Conservation (phyloP, 1,284 basidiomycete genomes). For the Phlebopus sp. region DNA sequence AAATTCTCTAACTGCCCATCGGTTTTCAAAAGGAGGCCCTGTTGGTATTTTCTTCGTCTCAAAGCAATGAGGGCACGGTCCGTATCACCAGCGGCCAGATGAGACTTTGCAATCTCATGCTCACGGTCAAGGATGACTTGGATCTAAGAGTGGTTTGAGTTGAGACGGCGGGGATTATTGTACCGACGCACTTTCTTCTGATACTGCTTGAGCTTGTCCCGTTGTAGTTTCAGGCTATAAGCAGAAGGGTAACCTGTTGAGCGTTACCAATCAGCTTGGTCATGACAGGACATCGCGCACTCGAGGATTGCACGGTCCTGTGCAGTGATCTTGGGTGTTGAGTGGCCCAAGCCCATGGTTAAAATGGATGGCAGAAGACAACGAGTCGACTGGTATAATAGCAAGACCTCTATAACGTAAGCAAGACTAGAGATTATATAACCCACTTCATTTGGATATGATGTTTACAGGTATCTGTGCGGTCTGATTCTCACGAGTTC, state of each 20-base stretch:
- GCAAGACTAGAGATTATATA: no score
- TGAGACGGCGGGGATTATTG: slow-evolving; percentile 1
- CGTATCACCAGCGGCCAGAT: slow-evolving; percentile 81
- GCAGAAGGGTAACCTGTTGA: slow-evolving; percentile 16
- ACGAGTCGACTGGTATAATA: background rate
- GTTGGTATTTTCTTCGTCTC: slow-evolving; percentile 90
- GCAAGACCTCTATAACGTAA: no score
- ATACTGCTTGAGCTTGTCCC: slow-evolving; percentile 94
- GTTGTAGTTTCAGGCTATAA: slow-evolving; percentile 83
- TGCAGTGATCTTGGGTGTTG: slow-evolving; percentile 84
- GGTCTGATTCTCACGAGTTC: no score
- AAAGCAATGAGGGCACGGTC: slow-evolving; percentile 85
- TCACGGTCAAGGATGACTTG: slow-evolving; percentile 86
- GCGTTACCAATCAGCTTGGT: slow-evolving; percentile 14
- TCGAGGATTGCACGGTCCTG: slow-evolving; percentile 95
- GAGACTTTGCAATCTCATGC: slow-evolving; percentile 83
- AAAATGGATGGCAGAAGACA: slow-evolving; percentile 7
- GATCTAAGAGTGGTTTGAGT: slow-evolving; percentile 52
- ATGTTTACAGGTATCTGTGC: no score
- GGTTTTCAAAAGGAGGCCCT: slow-evolving; percentile 83
- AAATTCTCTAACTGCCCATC: slow-evolving; percentile 88
- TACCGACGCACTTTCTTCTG: slow-evolving; percentile 75
- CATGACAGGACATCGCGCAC: slow-evolving; percentile 47
- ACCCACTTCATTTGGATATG: no score
- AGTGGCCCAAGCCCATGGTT: slow-evolving; percentile 71